Evolutionary conservation across 495 filamentous ascomycete genomes (phyloP), one percentile per base, ranked within the genome.

Genomic region (Cercophora samala): DNA sequence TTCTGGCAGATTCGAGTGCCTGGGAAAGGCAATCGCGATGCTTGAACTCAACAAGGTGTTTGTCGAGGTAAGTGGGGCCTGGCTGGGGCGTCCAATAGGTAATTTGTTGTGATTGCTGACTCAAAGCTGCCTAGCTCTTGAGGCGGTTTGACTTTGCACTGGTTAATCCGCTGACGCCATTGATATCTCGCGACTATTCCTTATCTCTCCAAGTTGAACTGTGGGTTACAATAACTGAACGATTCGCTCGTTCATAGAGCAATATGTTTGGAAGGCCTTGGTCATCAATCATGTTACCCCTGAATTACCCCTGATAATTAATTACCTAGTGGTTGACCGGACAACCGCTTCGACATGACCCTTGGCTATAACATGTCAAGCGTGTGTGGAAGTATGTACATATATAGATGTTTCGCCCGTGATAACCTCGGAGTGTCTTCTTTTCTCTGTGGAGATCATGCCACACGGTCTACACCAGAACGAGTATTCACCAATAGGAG

Each of bases 1-100:
- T 56, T 76, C 78, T 5, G 32, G 60, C 18, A 64, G 74, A 24
- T 81, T 72, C 56, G 66, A 66, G 23, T 83, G 80, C 55, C 60
- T 81, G 61, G 81, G 81, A 11, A 75, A 77, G 66, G 51, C 62
- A 0, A 74, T 82, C 25, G 78, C 78, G 5, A 61, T 72, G 42
- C 60, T 80, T 61, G 76, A 86, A 72, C 66, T 86, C 22, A 82
- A 81, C 64, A 88, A 87, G 75, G 71, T 78, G 0, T 70, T 86
- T 62, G 78, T 85, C 55, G 83, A 87, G 80, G 81, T 85, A 62
- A 25, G 76, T 73, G 22, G 53, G n/a, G 6, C 6, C 18, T 56
- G 1, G 15, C 18, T 56, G 1, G 15, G 22, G 53, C 22, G 53
- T 1, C 8, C 21, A 56, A 18, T 4, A 19, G 22, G n/a, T n/a